A percentile compares a stretch with the other conserved stretches of the same genome.
These are phyloP conservation scores for Mallotus japonicus DNA, from an alignment of 441 rosid species.

Conservation along the genomic window DNA sequence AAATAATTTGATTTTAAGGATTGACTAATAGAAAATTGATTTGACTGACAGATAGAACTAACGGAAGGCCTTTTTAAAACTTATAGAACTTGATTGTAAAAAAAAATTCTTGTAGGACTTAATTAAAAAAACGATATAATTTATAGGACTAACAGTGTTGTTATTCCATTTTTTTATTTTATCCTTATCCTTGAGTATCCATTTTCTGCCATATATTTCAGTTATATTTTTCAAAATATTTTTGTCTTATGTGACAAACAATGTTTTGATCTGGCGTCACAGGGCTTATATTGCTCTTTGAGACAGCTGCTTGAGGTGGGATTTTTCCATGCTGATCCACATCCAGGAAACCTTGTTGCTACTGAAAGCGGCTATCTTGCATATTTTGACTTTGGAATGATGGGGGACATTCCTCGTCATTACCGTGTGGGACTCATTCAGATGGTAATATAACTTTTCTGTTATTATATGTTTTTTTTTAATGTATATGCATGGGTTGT, in stretches of 20 bases:
- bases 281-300: constrained; percentile 94
- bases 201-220: neutral
- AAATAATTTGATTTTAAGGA: no score
- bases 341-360: constrained; percentile 99
- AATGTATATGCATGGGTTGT: no score
- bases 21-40: no score
- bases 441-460: constrained; percentile 58
- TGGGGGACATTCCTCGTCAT: constrained; percentile 98
- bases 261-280: constrained; percentile 26
- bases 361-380: constrained; percentile 70
- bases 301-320: constrained; percentile 97
- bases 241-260: constrained; percentile 6
- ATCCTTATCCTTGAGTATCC: neutral
- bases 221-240: neutral
- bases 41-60: no score
- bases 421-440: constrained; percentile 94
- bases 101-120: no score
- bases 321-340: constrained; percentile 99
- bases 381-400: constrained; percentile 98
- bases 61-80: no score
- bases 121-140: no score
- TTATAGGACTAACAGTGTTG: no score
- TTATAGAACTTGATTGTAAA: no score
- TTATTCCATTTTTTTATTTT: constrained; percentile 7
- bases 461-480: constrained; percentile 5